Base-by-base conservation (phyloP, 352 stramenopile species). In the Phytopythium montanum region DNA sequence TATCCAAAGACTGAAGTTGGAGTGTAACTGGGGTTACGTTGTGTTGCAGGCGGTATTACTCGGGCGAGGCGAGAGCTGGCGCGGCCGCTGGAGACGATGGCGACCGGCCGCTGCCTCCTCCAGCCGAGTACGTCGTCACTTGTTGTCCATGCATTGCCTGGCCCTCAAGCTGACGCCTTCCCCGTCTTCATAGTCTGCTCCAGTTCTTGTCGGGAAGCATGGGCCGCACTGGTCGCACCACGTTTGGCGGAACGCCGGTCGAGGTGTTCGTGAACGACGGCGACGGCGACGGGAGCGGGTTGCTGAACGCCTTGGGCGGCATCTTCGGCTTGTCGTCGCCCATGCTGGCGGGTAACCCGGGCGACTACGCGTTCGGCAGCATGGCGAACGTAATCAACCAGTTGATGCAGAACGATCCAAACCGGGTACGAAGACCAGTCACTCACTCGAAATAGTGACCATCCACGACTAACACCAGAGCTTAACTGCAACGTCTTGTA, bases 381-480 rank as follows among this genome's bases (percentile, higher is more conserved):
- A 83, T 94, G 61, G 78, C 85, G 18, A 92, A 71, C 48, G 72
- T 95, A 26, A 94, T 95, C 55, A 94, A 94, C 61, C 86, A 95
- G 59, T 76, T 95, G 21, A 95, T 95, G 86, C 84, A 93, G 54
- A 93, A 94, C 65, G 86, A 95, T 34, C 72, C 84, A 9, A 95
- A 93, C 60, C 72, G 86, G 64, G 86, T 94, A 79, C 33, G 51
- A 23, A 5, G n/a, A n/a, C n/a, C n/a, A n/a, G n/a, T n/a, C n/a
- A n/a, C n/a, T n/a, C 31, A 36, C 31, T 36, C 31, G 31, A 8
- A 36, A 6, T 1, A 2, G 31, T 7, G 8, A 7, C 29, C 28
- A 54, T 42, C 39, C 12, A 45, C 14, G 18, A 23, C 39, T 45
- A n/a, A 45, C 39, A 5, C 39, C 2, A 6, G 5, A 8, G 13